These are phyloP conservation scores for Xylaria castorea DNA, from an alignment of 495 filamentous ascomycete species.

Conservation along the genomic window DNA sequence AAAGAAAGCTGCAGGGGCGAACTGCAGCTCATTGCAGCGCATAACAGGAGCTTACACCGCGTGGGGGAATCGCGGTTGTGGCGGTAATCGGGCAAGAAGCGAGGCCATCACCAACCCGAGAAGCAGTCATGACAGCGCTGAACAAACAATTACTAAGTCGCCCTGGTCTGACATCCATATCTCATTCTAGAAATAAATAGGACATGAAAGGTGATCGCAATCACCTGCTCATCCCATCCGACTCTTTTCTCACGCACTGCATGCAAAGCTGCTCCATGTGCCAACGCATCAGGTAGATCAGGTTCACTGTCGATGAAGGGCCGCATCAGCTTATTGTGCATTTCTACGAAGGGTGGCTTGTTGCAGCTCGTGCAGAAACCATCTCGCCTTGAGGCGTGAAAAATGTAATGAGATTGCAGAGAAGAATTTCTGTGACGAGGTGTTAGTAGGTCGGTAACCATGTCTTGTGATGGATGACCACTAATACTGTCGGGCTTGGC, in stretches of 20 bases:
- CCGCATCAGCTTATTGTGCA: slow-evolving; percentile 20
- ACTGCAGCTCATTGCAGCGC: slow-evolving; percentile 16
- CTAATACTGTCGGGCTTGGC: slow-evolving; percentile 20
- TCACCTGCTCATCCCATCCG: slow-evolving; percentile 15
- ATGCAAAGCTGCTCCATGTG: slow-evolving; percentile 4
- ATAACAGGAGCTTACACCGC: slow-evolving; percentile 8
- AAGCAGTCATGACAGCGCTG: slow-evolving; percentile 1
- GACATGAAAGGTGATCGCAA: slow-evolving; percentile 14
- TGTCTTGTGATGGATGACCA: slow-evolving; percentile 9
- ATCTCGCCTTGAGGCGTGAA: background rate
- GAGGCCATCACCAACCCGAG: background rate
- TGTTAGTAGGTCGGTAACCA: background rate
- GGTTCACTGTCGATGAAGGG: background rate
- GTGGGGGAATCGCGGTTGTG: slow-evolving; percentile 19
- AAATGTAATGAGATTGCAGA: background rate
- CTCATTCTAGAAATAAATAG: background rate
- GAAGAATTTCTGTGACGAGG: background rate
- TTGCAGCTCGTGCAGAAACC: slow-evolving; percentile 14
- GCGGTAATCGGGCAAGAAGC: slow-evolving; percentile 12
- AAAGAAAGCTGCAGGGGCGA: background rate
- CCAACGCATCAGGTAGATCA: slow-evolving; percentile 12
- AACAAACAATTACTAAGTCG: slow-evolving; percentile 6
- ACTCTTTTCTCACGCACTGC: slow-evolving; percentile 26
- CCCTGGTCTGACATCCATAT: slow-evolving; percentile 4
- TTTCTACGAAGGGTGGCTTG: slow-evolving; percentile 2